Conservation (phyloP, 805 yeast genomes). For the Nakazawaea wyomingensis region DNA sequence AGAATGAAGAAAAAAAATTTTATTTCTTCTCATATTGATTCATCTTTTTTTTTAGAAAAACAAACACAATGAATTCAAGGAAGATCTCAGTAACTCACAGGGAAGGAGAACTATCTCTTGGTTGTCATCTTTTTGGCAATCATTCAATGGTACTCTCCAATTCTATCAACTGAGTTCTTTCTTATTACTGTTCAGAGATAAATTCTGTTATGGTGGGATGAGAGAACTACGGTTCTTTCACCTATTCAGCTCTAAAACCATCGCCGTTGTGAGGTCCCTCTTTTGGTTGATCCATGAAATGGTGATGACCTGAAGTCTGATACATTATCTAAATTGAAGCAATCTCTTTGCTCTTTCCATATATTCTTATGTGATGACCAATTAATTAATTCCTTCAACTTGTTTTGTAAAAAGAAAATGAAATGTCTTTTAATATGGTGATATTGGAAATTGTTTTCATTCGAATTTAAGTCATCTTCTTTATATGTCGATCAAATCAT, state of each 20-base stretch:
- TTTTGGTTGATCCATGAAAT: slow-evolving; percentile 81
- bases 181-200: neutral
- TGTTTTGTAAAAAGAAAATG: too few relatives aligned
- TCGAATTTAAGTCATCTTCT: too few relatives aligned
- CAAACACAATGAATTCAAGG: slow-evolving; percentile 1
- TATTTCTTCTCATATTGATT: neutral
- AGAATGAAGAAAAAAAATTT: too few relatives aligned
- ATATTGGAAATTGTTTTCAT: too few relatives aligned
- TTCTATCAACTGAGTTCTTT: slow-evolving; percentile 1
- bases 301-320: slow-evolving; percentile 94
- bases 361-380: too few relatives aligned
- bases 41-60: neutral
- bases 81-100: slow-evolving; percentile 2
- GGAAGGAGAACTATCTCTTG: neutral
- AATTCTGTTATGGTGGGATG: slow-evolving; percentile 21
- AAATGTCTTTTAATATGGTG: too few relatives aligned
- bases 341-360: too few relatives aligned
- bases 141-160: neutral
- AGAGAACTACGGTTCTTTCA: slow-evolving; percentile 12
- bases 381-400: too few relatives aligned
- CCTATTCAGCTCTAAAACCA: slow-evolving; percentile 86
- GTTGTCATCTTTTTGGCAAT: neutral
- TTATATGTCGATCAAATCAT: too few relatives aligned
- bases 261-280: slow-evolving; percentile 94
- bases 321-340: too few relatives aligned